A percentile compares a stretch with the other conserved stretches of the same genome.
Evolutionary conservation across 495 filamentous ascomycete genomes (phyloP).

Genomic region (Schizothecium vesticola): DNA sequence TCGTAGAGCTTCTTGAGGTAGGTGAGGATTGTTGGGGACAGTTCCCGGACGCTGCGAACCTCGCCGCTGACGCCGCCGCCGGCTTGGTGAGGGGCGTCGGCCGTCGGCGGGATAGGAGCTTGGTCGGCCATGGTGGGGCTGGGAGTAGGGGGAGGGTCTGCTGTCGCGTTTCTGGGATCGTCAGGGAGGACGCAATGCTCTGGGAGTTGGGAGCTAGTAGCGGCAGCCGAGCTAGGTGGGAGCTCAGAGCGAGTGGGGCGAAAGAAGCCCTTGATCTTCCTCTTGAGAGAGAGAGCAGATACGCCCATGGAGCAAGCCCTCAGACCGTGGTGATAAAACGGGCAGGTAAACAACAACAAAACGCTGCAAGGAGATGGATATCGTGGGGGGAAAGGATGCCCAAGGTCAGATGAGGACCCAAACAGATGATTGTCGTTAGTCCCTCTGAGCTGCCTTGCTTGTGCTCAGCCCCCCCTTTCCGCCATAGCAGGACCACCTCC

Average conservation of each 20-base stretch:
- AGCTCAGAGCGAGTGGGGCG: not conserved
- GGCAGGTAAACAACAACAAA: not conserved
- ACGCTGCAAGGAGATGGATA: not conserved
- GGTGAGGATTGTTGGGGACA: constrained; percentile 26
- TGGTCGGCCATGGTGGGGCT: constrained; percentile 9
- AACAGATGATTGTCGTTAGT: not conserved
- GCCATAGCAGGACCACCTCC: not conserved
- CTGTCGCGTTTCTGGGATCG: not conserved
- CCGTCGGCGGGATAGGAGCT: constrained; percentile 2
- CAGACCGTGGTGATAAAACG: not conserved
- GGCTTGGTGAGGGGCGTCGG: constrained; percentile 29
- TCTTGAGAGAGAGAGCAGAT: not conserved
- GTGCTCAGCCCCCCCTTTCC: not conserved
- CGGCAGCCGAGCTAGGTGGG: not conserved
- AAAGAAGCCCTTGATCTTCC: not conserved
- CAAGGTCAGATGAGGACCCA: not conserved
- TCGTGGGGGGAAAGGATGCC: not conserved
- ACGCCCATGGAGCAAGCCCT: not conserved
- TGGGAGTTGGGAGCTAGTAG: not conserved
- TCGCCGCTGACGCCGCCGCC: constrained; percentile 32
- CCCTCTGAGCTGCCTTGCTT: not conserved
- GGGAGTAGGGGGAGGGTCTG: not conserved
- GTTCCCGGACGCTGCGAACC: constrained; percentile 23
- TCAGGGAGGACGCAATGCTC: not conserved
- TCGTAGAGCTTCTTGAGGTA: constrained; percentile 38